Evolutionary conservation across 306 rosid species (phyloP).

Genomic region (Sicyos edulis): DNA sequence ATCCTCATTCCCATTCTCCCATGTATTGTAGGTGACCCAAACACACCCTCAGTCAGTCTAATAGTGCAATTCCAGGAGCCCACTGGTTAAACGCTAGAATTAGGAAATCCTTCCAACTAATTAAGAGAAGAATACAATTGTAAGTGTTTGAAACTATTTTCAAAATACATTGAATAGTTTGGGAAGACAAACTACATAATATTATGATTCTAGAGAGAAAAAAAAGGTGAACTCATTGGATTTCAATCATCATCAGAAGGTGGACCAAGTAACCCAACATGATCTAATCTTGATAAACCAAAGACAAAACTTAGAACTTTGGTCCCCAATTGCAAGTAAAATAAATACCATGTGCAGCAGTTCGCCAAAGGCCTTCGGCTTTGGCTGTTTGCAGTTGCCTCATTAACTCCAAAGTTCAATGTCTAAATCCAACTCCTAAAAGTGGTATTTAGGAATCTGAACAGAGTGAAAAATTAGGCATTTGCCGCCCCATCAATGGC

Average conservation of each 20-base stretch:
- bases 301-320: not conserved
- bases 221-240: not conserved
- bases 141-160: not conserved
- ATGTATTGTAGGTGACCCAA: too few relatives aligned
- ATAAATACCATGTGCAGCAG: not conserved
- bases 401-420: not conserved
- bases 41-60: too few relatives aligned
- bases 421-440: constrained; percentile 7
- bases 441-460: constrained; percentile 13
- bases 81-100: too few relatives aligned
- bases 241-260: constrained; percentile 18
- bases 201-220: too few relatives aligned
- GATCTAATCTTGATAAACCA: constrained; percentile 11
- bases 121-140: not conserved
- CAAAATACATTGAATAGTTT: not conserved
- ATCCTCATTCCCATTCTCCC: too few relatives aligned
- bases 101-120: too few relatives aligned
- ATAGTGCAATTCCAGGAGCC: too few relatives aligned
- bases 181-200: not conserved
- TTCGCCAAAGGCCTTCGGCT: not conserved
- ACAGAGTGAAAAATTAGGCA: constrained; percentile 1
- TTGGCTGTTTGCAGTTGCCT: constrained; percentile 1
- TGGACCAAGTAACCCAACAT: not conserved
- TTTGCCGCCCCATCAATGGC: constrained; percentile 10
- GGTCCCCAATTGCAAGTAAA: constrained; percentile 12